Evolutionary conservation across 1,284 basidiomycete species (phyloP), one percentile per base, ranked within the genome.

Genomic region (Wallemia hederae): DNA sequence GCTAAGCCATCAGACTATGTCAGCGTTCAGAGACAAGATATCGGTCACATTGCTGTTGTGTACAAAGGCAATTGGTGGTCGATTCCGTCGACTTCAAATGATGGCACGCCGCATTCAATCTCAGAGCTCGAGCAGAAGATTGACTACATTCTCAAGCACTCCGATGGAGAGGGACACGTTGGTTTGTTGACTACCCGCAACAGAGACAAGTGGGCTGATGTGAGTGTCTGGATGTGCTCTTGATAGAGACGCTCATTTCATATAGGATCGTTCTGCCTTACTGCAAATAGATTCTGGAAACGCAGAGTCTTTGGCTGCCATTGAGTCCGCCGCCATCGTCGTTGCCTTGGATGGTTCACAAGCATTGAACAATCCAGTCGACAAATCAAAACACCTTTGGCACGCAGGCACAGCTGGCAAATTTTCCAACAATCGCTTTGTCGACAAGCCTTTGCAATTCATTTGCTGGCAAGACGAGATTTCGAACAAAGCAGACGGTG

Each of bases 381-480:
- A 14, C 19, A 49, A 49, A n/a, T 49, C 39, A 15, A 49, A n/a
- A 49, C 39, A 49, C n/a, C 39, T 49, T n/a, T 49, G 39, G 39
- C 39, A 49, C 22, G 39, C 39, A 49, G 39, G 39, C 22, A n/a
- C 11, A 17, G 19, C 14, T 11, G 39, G 39, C 3, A 25, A 15
- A n/a, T 29, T 34, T 15, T 39, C 28, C 19, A 31, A 26, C 19
- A n/a, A 2, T 29, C 14, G 25, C 19, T 24, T 28, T 80, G 80
- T 82, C 58, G 85, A 89, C 70, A 89, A 88, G 70, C 85, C 85
- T 7, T 72, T 82, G 60, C 81, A 91, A 69, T 82, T 88, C 69
- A 74, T 88, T 62, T 77, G 39, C 39, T 49, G 39, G 39, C 11
- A 14, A n/a, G 39, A 49, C 39, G 14, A 49, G n/a, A 11, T 88